Conservation (phyloP, 1,139 yeast species). For the Magnusiomyces ingens region DNA sequence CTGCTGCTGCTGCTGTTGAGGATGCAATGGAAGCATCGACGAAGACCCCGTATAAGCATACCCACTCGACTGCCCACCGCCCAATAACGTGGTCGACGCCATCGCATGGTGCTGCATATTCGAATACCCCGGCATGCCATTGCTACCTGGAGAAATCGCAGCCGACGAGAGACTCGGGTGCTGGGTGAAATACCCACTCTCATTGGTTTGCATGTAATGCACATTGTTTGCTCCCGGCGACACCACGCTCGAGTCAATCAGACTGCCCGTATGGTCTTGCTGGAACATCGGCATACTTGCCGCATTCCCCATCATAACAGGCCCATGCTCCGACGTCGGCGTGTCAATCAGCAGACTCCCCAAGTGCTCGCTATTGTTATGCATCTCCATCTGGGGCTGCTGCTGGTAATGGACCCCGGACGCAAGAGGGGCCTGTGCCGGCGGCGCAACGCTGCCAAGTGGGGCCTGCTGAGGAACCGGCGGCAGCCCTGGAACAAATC, state of each 20-base stretch:
- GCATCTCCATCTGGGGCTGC: not conserved
- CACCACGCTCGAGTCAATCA: not conserved
- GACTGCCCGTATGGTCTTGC: not conserved
- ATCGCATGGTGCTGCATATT: too few relatives aligned
- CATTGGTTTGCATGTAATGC: slow-evolving; percentile 1
- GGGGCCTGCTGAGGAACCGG: slow-evolving; percentile 1
- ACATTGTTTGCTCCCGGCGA: not conserved
- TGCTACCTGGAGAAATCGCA: too few relatives aligned
- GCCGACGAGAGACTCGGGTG: not conserved
- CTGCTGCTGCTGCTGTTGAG: too few relatives aligned
- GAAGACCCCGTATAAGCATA: too few relatives aligned
- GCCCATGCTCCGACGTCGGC: not conserved
- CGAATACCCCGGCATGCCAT: too few relatives aligned
- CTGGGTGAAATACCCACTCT: not conserved
- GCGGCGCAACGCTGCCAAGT: not conserved
- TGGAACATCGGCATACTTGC: not conserved
- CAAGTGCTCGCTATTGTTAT: not conserved
- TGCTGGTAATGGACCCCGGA: not conserved
- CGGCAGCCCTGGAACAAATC: not conserved
- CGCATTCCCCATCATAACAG: not conserved
- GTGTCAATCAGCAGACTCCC: not conserved
- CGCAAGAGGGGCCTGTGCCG: not conserved
- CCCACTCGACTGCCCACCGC: too few relatives aligned
- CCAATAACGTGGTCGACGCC: too few relatives aligned
- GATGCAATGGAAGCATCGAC: too few relatives aligned